phyloP scores from a whole-genome alignment of 495 filamentous ascomycete species.

The Thermochaetoides thermophila region DNA sequence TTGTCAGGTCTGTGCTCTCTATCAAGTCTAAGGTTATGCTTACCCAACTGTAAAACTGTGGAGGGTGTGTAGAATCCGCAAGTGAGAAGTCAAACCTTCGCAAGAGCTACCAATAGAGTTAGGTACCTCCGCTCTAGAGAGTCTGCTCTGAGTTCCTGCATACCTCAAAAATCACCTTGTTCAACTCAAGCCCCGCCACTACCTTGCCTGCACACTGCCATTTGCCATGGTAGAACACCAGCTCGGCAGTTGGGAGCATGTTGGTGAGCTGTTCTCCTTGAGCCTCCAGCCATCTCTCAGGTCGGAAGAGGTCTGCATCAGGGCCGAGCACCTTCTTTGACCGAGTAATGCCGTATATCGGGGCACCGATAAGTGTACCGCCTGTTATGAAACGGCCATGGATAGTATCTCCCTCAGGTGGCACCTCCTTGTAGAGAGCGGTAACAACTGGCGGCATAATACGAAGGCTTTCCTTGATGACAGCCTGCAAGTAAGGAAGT shows the following conservation, averaged over 20 bases:
- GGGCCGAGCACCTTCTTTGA: constrained; percentile 27
- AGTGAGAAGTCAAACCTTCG: too few relatives aligned
- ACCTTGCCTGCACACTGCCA: constrained; percentile 25
- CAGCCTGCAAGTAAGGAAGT: constrained; percentile 37
- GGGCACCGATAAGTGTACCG: constrained; percentile 35
- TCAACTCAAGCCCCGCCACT: constrained; percentile 26
- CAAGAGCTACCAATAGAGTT: too few relatives aligned
- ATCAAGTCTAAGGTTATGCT: too few relatives aligned
- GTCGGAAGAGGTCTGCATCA: constrained; percentile 32
- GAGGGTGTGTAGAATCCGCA: too few relatives aligned
- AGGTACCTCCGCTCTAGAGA: too few relatives aligned
- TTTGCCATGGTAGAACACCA: constrained; percentile 24
- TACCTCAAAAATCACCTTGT: constrained; percentile 40
- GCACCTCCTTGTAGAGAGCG: constrained; percentile 27
- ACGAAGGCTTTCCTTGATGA: constrained; percentile 33
- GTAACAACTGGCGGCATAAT: constrained; percentile 24
- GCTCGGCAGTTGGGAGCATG: constrained; percentile 11
- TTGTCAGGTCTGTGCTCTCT: too few relatives aligned
- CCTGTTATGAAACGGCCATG: constrained; percentile 27
- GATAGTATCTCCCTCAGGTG: constrained; percentile 29
- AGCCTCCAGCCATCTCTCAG: constrained; percentile 40
- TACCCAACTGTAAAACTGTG: too few relatives aligned
- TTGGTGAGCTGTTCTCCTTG: constrained; percentile 7
- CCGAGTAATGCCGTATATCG: constrained; percentile 32
- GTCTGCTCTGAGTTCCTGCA: too few relatives aligned